Evolutionary conservation across 2,329 filamentous ascomycete genomes (phyloP), one percentile per base, ranked within the genome.

Genomic region (Stagonosporopsis rhizophila): DNA sequence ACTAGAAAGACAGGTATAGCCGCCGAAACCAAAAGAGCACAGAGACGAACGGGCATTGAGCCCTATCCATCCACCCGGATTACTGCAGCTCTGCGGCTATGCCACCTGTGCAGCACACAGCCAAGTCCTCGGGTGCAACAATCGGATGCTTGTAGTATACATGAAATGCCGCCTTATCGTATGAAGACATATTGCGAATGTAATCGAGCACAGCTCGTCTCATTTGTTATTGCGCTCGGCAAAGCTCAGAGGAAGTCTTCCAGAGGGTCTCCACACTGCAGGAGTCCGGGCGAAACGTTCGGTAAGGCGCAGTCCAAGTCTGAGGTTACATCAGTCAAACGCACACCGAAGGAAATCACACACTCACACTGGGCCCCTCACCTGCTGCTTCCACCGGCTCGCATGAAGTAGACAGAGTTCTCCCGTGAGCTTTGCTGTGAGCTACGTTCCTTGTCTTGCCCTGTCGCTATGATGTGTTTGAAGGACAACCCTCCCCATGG

Each of bases 401-500:
- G 41, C 68, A 71, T 71, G 22, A 75, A 68, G 54, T 77, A 72
- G 15, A 75, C 64, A 11, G 76, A 79, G 28, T 73, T 76, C 51
- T 78, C 75, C 39, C 72, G 60, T 28, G 77, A 77, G 27, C 74
- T 78, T 37, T 71, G 68, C 42, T 74, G 70, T 6, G 78, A 81
- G 46, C 69, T 76, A 56, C 77, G 75, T 59, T 82, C 80, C 58
- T 77, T 79, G 25, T 67, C 73, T 58, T 75, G 79, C 14, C 81
- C 80, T 23, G 74, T 71, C 34, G 77, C 73, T 30, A 83, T 74
- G 12, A 83, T 75, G 58, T 83, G 78, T 35, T 78, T 81, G 75
- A 91, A 81, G 58, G 83, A 89, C 61, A 90, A 75, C 19, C 87
- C 83, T 32, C 89, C 89, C 89, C 89, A 92, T 0, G 89, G 89